Evolutionary conservation across 768 basidiomycete species (phyloP), one percentile per base, ranked within the genome.

Genomic region (Pleurotus ostreatus): DNA sequence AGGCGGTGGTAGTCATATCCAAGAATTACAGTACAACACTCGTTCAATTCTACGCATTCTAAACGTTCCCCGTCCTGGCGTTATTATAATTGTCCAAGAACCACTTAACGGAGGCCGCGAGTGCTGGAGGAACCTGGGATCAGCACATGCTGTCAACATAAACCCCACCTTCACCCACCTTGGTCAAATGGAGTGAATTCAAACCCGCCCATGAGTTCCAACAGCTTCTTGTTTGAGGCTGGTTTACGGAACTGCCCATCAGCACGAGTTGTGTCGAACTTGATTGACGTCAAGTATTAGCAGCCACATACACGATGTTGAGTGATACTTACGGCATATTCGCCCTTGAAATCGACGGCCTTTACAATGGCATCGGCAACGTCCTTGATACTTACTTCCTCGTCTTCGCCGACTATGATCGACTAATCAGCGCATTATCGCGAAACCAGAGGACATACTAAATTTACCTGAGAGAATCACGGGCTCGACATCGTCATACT

Each of bases 221-320:
- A 66, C 5, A 97, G 75, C 70, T 95, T 96, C 65, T 81, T 84
- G 72, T 98, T 98, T 38, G 92, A 93, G 15, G 95, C 95, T 0
- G 95, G 94, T 73, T 98, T 98, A 62, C 94, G 86, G 81, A 87
- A 95, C 70, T 98, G 95, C 1, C 96, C 94, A 64, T 98, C 96
- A 7, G 94, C 84, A 52, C 84, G 82, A 22, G 82, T 76, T 34
- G 86, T 83, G 71, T 97, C 93, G 70, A 94, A 97, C 90, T 93
- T 61, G 13, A 49, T n/a, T 55, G 40, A 16, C 20, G 22, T 13
- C 30, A 13, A 49, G 25, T 18, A 41, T 16, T 41, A 34, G 26
- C 47, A 55, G 57, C 41, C 22, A 49, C 40, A 9, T 22, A 46
- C 46, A 22, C 30, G 12, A 48, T 37, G 53, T 40, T n/a, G 18